phyloP scores from a whole-genome alignment of 208 protist species.

The Acanthamoeba lenticulata region DNA sequence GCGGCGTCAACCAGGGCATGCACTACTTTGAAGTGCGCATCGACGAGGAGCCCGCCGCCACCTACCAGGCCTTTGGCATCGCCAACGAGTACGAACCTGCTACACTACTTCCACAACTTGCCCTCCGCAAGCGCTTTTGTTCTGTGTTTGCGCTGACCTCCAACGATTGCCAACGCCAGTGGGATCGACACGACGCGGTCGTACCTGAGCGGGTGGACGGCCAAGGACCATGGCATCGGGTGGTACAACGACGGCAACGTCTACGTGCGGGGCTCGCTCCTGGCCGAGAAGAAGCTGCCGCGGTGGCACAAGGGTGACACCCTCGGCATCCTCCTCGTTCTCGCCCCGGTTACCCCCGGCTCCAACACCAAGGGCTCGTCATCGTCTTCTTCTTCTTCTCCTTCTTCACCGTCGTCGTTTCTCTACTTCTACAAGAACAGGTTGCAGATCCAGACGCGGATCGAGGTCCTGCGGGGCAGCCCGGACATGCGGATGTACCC shows the following conservation, averaged over 20 bases:
- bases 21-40: conserved; percentile 39
- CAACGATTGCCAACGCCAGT: not conserved
- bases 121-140: not conserved
- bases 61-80: conserved; percentile 28
- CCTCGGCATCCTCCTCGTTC: conserved; percentile 4
- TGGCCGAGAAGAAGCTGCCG: not conserved
- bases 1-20: not conserved
- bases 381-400: not conserved
- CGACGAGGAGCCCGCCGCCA: not conserved
- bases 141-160: not conserved
- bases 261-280: not conserved
- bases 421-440: conserved; percentile 65
- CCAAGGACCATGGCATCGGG: not conserved
- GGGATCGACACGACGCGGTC: conserved; percentile 14
- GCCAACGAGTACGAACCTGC: not conserved
- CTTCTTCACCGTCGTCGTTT: too few relatives aligned
- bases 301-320: conserved; percentile 25
- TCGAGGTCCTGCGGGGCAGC: not conserved
- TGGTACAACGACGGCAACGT: conserved; percentile 51
- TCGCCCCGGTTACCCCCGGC: not conserved
- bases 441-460: not conserved
- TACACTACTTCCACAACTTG: not conserved
- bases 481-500: not conserved
- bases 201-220: conserved; percentile 20
- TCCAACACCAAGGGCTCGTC: too few relatives aligned